phyloP scores from a whole-genome alignment of 139 green algal genomes.

The Chlorokybus atmophyticus region DNA sequence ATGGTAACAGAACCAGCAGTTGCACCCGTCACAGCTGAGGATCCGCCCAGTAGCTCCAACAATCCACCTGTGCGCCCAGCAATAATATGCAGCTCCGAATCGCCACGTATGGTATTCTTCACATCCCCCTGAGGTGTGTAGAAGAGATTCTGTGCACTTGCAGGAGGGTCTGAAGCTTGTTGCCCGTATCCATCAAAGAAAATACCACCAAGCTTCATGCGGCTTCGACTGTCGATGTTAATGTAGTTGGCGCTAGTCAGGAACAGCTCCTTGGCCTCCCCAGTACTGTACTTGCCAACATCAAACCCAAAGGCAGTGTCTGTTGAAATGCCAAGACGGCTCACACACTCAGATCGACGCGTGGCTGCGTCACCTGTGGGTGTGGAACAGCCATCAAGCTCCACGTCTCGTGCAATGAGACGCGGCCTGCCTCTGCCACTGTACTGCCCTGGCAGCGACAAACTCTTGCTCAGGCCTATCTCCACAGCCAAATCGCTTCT shows the following conservation, averaged over 20 bases:
- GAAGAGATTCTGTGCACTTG: background rate
- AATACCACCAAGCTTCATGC: slow-evolving; percentile 17
- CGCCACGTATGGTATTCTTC: slow-evolving; percentile 16
- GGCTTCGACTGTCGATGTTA: slow-evolving; percentile 10
- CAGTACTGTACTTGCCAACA: slow-evolving; percentile 7
- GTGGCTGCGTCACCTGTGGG: background rate
- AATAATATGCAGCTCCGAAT: slow-evolving; percentile 4
- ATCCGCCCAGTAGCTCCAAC: slow-evolving; percentile 4
- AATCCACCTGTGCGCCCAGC: slow-evolving; percentile 4
- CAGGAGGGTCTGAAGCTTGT: slow-evolving; percentile 5
- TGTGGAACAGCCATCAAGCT: slow-evolving; percentile 17
- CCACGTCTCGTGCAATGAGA: slow-evolving; percentile 6
- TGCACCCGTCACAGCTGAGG: background rate
- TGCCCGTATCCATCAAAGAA: slow-evolving; percentile 22
- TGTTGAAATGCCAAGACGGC: slow-evolving; percentile 7
- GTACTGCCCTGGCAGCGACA: background rate
- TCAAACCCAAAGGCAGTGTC: background rate
- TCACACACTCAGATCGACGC: slow-evolving; percentile 7
- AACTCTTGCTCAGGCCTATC: background rate
- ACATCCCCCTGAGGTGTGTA: background rate
- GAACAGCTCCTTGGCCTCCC: slow-evolving; percentile 23
- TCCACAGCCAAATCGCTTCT: background rate
- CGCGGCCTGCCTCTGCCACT: slow-evolving; percentile 1
- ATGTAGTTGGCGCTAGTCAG: slow-evolving; percentile 20
- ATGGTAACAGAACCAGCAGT: slow-evolving; percentile 5